Percentiles rank a stretch among this genome's conserved stretches.
These are phyloP conservation scores for Entoloma clypeatum DNA, from an alignment of 1,284 basidiomycete species.

Conservation along the genomic window DNA sequence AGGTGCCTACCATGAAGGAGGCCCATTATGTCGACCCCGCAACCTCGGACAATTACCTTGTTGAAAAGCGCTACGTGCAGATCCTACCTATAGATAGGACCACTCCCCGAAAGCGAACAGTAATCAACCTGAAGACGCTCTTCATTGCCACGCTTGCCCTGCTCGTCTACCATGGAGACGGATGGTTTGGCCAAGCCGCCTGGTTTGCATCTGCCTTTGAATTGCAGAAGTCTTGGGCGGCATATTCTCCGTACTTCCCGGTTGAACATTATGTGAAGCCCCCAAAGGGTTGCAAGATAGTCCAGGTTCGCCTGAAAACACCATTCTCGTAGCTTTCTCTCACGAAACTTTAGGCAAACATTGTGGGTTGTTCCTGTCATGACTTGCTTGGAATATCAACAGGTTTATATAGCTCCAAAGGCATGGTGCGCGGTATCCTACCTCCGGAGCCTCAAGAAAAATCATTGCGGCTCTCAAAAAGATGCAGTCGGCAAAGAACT, in stretches of 20 bases:
- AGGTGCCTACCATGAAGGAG: no score
- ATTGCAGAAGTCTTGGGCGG: constrained; percentile 42
- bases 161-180: no score
- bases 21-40: no score
- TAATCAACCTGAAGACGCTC: no score
- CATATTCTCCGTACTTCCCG: constrained; percentile 58
- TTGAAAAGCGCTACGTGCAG: no score
- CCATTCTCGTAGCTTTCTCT: neutral
- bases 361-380: constrained; percentile 44
- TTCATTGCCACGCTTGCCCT: no score
- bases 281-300: constrained; percentile 48
- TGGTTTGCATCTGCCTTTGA: no score
- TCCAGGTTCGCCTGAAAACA: constrained; percentile 41
- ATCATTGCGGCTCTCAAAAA: constrained; percentile 53
- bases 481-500: constrained; percentile 42
- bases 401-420: constrained; percentile 62
- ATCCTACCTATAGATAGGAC: no score
- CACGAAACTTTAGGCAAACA: constrained; percentile 46
- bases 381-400: neutral
- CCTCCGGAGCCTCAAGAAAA: constrained; percentile 39
- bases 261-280: constrained; percentile 44
- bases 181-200: no score
- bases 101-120: no score
- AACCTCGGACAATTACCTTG: no score
- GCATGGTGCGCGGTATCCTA: constrained; percentile 82